A percentile compares a stretch with the other conserved stretches of the same genome.
Conservation (phyloP, 2,329 filamentous ascomycete species). For the Paraphaeosphaeria sporulosa region DNA sequence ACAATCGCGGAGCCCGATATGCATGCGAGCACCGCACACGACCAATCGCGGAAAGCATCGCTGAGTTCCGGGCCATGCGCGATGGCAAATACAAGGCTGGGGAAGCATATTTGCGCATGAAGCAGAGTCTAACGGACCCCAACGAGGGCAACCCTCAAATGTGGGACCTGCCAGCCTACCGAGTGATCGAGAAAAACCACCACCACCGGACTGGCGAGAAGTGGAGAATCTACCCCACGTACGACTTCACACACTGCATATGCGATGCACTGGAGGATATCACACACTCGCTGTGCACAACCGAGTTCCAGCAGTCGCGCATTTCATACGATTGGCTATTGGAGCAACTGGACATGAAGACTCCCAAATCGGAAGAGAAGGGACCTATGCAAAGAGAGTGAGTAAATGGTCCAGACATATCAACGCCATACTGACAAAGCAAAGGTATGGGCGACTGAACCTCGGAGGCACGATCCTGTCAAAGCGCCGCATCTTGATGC, state of each 20-base stretch:
- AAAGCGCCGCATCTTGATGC: slow-evolving; percentile 81
- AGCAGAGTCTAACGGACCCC: slow-evolving; percentile 72
- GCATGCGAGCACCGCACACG: slow-evolving; percentile 82
- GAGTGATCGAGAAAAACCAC: slow-evolving; percentile 75
- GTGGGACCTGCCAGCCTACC: slow-evolving; percentile 95
- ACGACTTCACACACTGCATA: slow-evolving; percentile 90
- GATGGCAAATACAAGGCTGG: slow-evolving; percentile 89
- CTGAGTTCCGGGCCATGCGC: slow-evolving; percentile 87
- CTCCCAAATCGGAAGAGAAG: slow-evolving; percentile 63
- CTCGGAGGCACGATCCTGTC: slow-evolving; percentile 85
- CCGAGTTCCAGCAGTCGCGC: slow-evolving; percentile 85
- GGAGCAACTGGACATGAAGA: slow-evolving; percentile 80
- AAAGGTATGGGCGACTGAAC: slow-evolving; percentile 71
- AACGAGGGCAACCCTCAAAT: slow-evolving; percentile 87
- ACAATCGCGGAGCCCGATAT: slow-evolving; percentile 72
- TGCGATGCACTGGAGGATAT: slow-evolving; percentile 93
- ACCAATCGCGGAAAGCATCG: slow-evolving; percentile 75
- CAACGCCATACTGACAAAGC: slow-evolving; percentile 19
- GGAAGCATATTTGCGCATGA: slow-evolving; percentile 90
- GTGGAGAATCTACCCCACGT: slow-evolving; percentile 95
- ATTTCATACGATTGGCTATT: slow-evolving; percentile 93
- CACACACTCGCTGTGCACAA: slow-evolving; percentile 91
- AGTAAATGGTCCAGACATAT: slow-evolving; percentile 42
- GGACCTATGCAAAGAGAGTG: slow-evolving; percentile 88
- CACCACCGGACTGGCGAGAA: slow-evolving; percentile 82